Evolutionary conservation across 768 basidiomycete genomes (phyloP).

Genomic region (Butyriboletus loyo): DNA sequence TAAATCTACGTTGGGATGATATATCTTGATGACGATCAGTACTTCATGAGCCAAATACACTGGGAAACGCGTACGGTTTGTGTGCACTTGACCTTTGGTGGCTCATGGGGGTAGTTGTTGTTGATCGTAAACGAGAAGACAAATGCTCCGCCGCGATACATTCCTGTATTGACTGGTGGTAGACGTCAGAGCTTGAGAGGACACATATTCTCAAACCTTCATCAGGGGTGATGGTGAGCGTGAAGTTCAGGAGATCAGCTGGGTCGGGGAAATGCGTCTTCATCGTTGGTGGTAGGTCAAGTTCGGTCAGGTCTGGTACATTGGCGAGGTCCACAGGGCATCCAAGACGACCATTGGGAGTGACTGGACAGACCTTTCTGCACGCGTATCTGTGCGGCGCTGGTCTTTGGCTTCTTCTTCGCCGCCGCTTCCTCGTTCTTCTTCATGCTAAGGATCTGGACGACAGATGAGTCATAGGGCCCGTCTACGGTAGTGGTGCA

Average conservation of each 20-base stretch:
- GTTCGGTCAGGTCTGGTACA: slow-evolving; percentile 83
- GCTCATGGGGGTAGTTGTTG: slow-evolving; percentile 97
- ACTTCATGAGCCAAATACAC: not conserved
- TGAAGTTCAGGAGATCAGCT: slow-evolving; percentile 93
- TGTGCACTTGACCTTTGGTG: slow-evolving; percentile 97
- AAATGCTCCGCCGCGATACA: slow-evolving; percentile 97
- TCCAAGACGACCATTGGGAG: not conserved
- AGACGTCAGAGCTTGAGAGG: not conserved
- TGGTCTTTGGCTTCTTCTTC: slow-evolving; percentile 98
- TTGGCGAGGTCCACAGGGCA: slow-evolving; percentile 1
- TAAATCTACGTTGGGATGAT: slow-evolving; percentile 97
- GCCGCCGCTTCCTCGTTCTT: slow-evolving; percentile 97
- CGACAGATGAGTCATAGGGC: slow-evolving; percentile 5
- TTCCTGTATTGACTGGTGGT: slow-evolving; percentile 52
- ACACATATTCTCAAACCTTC: slow-evolving; percentile 60
- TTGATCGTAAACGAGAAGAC: slow-evolving; percentile 94
- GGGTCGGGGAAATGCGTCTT: slow-evolving; percentile 92
- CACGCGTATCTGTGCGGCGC: slow-evolving; percentile 97
- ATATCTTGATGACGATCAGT: slow-evolving; percentile 61
- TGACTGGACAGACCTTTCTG: slow-evolving; percentile 75
- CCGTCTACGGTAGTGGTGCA: not conserved
- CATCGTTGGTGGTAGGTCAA: slow-evolving; percentile 96
- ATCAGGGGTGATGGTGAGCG: slow-evolving; percentile 92
- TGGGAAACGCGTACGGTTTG: slow-evolving; percentile 64
- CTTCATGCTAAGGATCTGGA: slow-evolving; percentile 98